A percentile compares a stretch with the other conserved stretches of the same genome.
These are phyloP conservation scores for Chaetomium strumarium DNA, from an alignment of 2,329 filamentous ascomycete genomes.

Conservation along the genomic window DNA sequence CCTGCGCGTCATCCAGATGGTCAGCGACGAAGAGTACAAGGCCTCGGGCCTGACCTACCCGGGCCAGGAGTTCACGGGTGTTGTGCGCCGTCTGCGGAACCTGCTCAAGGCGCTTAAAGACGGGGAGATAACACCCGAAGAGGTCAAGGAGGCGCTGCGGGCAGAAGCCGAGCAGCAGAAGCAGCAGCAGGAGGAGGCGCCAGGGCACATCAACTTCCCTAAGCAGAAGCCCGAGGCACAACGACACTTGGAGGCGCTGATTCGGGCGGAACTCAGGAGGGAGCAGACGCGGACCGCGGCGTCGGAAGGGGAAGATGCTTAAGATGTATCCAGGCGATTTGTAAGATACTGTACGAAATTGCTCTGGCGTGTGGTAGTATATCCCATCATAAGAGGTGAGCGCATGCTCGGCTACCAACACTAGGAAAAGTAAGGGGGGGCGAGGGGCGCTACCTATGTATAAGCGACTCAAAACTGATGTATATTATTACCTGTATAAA, in stretches of 20 bases:
- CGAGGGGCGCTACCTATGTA: too few relatives aligned
- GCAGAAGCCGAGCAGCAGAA: slow-evolving; percentile 1
- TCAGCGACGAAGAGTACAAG: slow-evolving; percentile 50
- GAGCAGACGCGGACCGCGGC: not conserved
- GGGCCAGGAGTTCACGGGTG: slow-evolving; percentile 47
- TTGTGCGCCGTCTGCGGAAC: slow-evolving; percentile 38
- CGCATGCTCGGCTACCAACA: not conserved
- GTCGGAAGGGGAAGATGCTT: not conserved
- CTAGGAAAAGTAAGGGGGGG: not conserved
- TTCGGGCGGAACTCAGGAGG: slow-evolving; percentile 11
- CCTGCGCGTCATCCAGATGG: slow-evolving; percentile 54
- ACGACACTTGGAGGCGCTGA: slow-evolving; percentile 19
- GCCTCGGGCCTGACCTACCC: slow-evolving; percentile 45
- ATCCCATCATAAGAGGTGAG: not conserved
- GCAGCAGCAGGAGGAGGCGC: not conserved
- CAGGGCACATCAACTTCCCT: slow-evolving; percentile 22
- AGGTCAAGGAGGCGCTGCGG: slow-evolving; percentile 25
- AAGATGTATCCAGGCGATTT: not conserved
- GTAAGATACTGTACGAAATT: not conserved
- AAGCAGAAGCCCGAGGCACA: slow-evolving; percentile 21
- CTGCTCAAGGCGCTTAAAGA: slow-evolving; percentile 31
- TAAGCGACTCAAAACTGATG: not conserved
- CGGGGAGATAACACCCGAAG: slow-evolving; percentile 24
- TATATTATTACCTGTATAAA: slow-evolving; percentile 41
- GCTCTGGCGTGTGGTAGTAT: not conserved